phyloP scores from a whole-genome alignment of 345 rosid genomes.

The Salix exigua region DNA sequence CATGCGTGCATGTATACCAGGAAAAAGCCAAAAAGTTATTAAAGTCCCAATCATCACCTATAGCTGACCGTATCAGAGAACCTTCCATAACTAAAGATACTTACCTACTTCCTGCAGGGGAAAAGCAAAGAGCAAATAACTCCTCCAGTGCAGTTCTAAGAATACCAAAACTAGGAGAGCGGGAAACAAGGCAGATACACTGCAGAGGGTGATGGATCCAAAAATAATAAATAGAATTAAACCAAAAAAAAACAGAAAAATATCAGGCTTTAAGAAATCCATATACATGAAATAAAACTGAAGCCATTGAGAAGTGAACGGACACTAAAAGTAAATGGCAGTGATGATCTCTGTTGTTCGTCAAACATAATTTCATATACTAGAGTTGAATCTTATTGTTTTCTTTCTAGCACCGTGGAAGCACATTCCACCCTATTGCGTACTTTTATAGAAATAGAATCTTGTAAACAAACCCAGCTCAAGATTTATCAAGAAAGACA shows the following conservation, averaged over 20 bases:
- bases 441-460: neutral
- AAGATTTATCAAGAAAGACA: neutral
- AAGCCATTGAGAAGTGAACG: neutral
- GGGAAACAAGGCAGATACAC: slow-evolving; percentile 93
- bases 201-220: slow-evolving; percentile 97
- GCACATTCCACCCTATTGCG: neutral
- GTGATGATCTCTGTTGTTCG: neutral
- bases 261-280: neutral
- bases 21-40: neutral
- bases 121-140: slow-evolving; percentile 81
- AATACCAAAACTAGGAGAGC: slow-evolving; percentile 71
- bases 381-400: neutral
- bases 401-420: neutral
- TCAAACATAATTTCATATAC: neutral
- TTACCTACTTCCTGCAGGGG: slow-evolving; percentile 84
- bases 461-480: neutral
- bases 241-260: neutral
- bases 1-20: neutral
- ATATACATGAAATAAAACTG: neutral
- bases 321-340: neutral
- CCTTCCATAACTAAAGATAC: slow-evolving; percentile 1
- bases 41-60: neutral
- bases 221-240: slow-evolving; percentile 31
- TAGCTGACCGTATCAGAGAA: neutral
- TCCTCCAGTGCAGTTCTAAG: slow-evolving; percentile 85